These are phyloP conservation scores for Fusarium robinianum DNA, from an alignment of 2,329 filamentous ascomycete species.

Conservation along the genomic window DNA sequence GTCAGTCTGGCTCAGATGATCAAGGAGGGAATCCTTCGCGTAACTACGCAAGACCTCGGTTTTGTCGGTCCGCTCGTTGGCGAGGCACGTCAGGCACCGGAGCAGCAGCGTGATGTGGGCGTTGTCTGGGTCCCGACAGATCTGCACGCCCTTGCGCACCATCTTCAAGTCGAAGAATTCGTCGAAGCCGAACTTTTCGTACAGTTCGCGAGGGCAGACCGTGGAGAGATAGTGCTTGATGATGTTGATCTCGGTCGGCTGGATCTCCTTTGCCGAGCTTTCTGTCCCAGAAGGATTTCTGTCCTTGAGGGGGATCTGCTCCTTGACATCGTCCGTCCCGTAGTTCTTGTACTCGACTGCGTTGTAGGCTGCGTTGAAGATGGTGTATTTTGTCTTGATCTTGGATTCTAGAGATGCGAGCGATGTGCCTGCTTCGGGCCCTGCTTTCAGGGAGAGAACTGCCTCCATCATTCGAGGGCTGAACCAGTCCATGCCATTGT, in stretches of 20 bases:
- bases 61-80: constrained; percentile 5
- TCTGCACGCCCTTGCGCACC: constrained; percentile 36
- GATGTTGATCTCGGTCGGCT: constrained; percentile 39
- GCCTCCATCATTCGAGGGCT: constrained; percentile 36
- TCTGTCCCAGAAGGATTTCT: not conserved
- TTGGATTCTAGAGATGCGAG: constrained; percentile 15
- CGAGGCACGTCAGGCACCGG: constrained; percentile 24
- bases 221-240: constrained; percentile 40
- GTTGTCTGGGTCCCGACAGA: constrained; percentile 41
- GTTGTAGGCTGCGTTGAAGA: constrained; percentile 5
- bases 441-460: constrained; percentile 5
- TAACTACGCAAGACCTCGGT: not conserved
- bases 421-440: constrained; percentile 5
- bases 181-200: constrained; percentile 41
- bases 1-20: constrained; percentile 7
- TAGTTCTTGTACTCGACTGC: constrained; percentile 5
- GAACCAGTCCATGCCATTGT: constrained; percentile 34
- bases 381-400: constrained; percentile 14
- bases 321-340: constrained; percentile 1
- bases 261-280: constrained; percentile 6
- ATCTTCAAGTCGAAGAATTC: constrained; percentile 40
- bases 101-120: constrained; percentile 37
- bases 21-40: not conserved
- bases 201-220: constrained; percentile 42
- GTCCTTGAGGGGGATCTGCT: constrained; percentile 7